phyloP scores from a whole-genome alignment of 495 filamentous ascomycete genomes.

The Umbilicaria muhlenbergii region DNA sequence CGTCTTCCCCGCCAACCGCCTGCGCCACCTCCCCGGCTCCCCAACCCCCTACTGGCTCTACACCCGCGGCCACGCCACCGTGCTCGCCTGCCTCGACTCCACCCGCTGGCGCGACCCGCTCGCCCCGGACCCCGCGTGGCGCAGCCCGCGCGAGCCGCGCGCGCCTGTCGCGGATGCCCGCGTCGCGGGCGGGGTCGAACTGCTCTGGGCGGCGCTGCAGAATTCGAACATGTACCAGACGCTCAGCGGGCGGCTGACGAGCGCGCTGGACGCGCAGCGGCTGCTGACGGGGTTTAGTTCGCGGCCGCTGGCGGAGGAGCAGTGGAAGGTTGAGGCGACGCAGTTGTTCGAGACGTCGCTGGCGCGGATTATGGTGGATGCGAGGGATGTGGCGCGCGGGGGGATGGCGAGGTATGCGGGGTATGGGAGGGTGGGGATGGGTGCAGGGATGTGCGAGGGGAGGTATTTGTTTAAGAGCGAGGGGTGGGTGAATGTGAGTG shows the following conservation, averaged over 20 bases:
- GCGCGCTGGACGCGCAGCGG: conserved; percentile 12
- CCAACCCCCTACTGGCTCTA: conserved; percentile 5
- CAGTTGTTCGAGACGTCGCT: conserved; percentile 13
- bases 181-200: neutral
- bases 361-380: conserved; percentile 12
- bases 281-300: conserved; percentile 10
- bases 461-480: too few relatives aligned
- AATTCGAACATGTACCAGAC: conserved; percentile 15
- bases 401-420: too few relatives aligned
- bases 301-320: conserved; percentile 2
- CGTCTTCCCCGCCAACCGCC: conserved; percentile 10
- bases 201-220: conserved; percentile 9
- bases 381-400: conserved; percentile 5
- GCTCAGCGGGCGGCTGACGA: conserved; percentile 10
- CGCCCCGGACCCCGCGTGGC: conserved; percentile 8
- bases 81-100: conserved; percentile 11
- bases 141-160: neutral
- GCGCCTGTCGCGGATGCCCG: conserved; percentile 1
- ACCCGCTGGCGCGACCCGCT: conserved; percentile 10
- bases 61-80: conserved; percentile 6
- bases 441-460: conserved; percentile 14
- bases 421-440: conserved; percentile 7
- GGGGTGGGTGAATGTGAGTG: too few relatives aligned
- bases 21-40: neutral
- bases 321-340: conserved; percentile 13